Percentiles rank a stretch among this genome's conserved stretches.
Evolutionary conservation across 495 filamentous ascomycete species (phyloP).

Genomic region (Copromyces sp.): DNA sequence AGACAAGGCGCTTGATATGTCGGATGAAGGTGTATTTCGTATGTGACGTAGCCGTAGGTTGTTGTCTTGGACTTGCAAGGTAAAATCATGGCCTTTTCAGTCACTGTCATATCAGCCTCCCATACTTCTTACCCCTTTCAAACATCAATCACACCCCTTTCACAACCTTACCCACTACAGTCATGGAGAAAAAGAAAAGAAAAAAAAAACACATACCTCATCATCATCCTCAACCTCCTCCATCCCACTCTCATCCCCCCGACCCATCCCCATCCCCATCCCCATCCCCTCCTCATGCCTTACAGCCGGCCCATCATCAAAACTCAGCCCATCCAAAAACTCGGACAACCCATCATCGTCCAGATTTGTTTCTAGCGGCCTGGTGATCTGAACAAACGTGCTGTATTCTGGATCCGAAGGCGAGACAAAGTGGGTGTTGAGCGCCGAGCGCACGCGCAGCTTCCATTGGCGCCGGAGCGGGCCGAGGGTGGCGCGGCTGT

Average conservation of each 20-base stretch:
- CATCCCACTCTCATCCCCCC: constrained; percentile 21
- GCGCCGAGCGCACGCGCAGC: constrained; percentile 25
- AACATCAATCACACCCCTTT: neutral
- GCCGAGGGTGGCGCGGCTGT: constrained; percentile 40
- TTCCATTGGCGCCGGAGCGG: constrained; percentile 34
- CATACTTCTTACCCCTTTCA: neutral
- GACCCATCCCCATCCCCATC: neutral
- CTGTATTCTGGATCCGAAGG: constrained; percentile 20
- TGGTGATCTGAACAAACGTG: constrained; percentile 39
- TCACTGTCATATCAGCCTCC: constrained; percentile 29
- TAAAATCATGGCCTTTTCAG: constrained; percentile 23
- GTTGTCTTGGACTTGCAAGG: neutral
- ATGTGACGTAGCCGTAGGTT: constrained; percentile 43
- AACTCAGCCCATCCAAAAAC: constrained; percentile 28
- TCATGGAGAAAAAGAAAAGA: neutral
- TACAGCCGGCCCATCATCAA: constrained; percentile 9
- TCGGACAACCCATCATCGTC: constrained; percentile 33
- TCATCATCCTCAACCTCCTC: constrained; percentile 40
- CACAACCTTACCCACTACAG: too few species aligned
- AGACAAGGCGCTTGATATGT: constrained; percentile 49
- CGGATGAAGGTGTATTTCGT: constrained; percentile 49
- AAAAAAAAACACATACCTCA: constrained; percentile 20
- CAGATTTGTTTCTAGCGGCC: constrained; percentile 30
- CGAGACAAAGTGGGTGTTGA: constrained; percentile 19
- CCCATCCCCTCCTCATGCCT: neutral